Evolutionary conservation across 2,329 filamentous ascomycete species (phyloP).

Genomic region (Trichoderma pleuroti): DNA sequence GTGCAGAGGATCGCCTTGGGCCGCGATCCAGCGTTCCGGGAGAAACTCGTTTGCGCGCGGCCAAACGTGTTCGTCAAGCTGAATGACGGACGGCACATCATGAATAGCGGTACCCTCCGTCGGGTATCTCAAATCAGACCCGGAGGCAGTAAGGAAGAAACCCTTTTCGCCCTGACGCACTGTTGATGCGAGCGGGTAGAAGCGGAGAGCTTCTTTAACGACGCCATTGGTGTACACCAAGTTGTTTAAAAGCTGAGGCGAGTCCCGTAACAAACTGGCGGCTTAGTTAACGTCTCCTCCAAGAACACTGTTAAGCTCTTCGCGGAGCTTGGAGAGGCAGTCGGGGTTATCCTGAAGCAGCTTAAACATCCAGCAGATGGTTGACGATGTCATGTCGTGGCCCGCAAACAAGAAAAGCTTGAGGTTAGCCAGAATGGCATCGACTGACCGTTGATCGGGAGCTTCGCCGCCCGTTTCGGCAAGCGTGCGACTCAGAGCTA

Average conservation of each 20-base stretch:
- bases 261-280: not conserved
- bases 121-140: not conserved
- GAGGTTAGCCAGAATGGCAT: not conserved
- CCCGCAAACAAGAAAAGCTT: slow-evolving; percentile 9
- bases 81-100: not conserved
- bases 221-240: not conserved
- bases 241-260: not conserved
- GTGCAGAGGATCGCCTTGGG: not conserved
- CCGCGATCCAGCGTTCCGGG: not conserved
- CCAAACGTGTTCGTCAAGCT: not conserved
- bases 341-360: not conserved
- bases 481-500: not conserved
- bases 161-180: not conserved
- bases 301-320: not conserved
- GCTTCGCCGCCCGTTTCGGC: not conserved
- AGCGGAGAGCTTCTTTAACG: not conserved
- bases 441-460: not conserved
- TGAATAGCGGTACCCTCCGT: not conserved
- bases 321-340: not conserved
- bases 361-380: slow-evolving; percentile 16
- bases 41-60: not conserved
- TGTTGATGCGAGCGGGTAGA: not conserved
- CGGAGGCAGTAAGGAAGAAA: not conserved
- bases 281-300: not conserved
- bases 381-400: not conserved